Base-by-base conservation (phyloP, 2,329 filamentous ascomycete species). In the Monosporascus ibericus region DNA sequence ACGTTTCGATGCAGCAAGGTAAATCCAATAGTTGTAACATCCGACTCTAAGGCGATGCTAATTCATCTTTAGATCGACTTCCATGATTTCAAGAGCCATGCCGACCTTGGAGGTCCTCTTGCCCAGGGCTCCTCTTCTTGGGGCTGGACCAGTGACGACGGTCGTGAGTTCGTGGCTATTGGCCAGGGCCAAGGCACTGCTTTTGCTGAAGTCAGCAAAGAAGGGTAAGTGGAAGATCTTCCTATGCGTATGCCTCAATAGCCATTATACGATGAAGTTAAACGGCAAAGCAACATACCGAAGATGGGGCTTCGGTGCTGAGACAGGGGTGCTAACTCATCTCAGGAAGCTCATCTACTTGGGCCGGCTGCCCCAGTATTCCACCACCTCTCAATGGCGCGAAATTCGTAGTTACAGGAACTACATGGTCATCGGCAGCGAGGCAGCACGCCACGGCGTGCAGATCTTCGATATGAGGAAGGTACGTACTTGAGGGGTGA, bases 401-500 rank as follows among this genome's bases (percentile, higher is more conserved):
- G 72, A 74, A 56, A 72, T 74, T 60, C 68, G 69, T 47, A 70
- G 72, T 18, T 69, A 69, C 30, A 64, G 60, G 30, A 57, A 69
- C 59, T 60, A 63, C 49, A 64, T 61, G 53, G 66, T 72, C 53
- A 71, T 74, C 34, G 72, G 72, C 7, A 67, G 68, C 42, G 72
- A 74, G 57, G 74, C 78, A 0, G 55, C 58, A 6, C 64, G 69
- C 50, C 82, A 85, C 61, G 78, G 79, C 48, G 73, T 86, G 24
- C 82, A 86, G 63, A 77, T 85, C 63, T 86, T 86, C 58, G 81
- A 86, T 62, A 73, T 84, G 72, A 78, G 70, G 59, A 83, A 34
- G 30, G 30, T 34, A 34, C 30, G 30, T 34, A 5, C 1, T 14
- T 5, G 9, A 34, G 11, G 11, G 11, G 11, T 34, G 9, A 34